phyloP scores from a whole-genome alignment of 2,329 filamentous ascomycete species.

The Hymenoscyphus infarciens region DNA sequence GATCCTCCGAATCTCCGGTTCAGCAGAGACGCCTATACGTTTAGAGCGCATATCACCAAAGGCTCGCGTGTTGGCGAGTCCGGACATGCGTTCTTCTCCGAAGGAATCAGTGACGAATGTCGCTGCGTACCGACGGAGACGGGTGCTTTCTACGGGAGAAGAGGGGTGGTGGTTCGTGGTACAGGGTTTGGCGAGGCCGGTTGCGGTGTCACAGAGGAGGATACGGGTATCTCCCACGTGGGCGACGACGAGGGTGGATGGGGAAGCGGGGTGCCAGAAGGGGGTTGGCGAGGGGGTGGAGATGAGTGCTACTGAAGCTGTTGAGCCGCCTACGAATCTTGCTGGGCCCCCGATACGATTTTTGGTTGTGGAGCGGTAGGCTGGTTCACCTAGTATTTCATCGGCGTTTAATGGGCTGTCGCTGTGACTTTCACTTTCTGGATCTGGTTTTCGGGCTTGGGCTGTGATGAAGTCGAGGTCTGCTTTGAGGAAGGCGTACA shows the following conservation, averaged over 20 bases:
- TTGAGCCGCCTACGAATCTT: constrained; percentile 91
- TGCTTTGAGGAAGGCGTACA: constrained; percentile 89
- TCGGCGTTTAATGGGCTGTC: constrained; percentile 81
- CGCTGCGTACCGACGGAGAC: constrained; percentile 80
- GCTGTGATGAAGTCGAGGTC: constrained; percentile 92
- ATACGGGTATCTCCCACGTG: constrained; percentile 94
- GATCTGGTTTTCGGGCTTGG: constrained; percentile 77
- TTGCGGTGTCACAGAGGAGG: constrained; percentile 80
- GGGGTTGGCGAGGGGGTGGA: constrained; percentile 88
- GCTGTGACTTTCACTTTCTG: constrained; percentile 63
- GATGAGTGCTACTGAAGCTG: constrained; percentile 83
- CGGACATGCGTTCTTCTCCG: constrained; percentile 91
- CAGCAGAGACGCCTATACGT: constrained; percentile 87
- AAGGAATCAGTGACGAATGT: constrained; percentile 94
- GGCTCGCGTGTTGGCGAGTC: constrained; percentile 87
- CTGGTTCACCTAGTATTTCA: constrained; percentile 71
- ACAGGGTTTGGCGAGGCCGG: constrained; percentile 73
- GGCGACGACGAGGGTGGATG: constrained; percentile 78
- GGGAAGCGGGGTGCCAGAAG: constrained; percentile 90
- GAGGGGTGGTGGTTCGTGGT: constrained; percentile 92
- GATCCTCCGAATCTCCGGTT: constrained; percentile 79
- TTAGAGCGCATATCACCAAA: constrained; percentile 94
- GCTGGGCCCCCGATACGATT: constrained; percentile 67
- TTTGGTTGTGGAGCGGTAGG: constrained; percentile 50
- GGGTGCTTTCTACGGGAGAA: constrained; percentile 76